These are phyloP conservation scores for Xylariaceae sp. DNA, from an alignment of 2,329 filamentous ascomycete species.

Conservation along the genomic window DNA sequence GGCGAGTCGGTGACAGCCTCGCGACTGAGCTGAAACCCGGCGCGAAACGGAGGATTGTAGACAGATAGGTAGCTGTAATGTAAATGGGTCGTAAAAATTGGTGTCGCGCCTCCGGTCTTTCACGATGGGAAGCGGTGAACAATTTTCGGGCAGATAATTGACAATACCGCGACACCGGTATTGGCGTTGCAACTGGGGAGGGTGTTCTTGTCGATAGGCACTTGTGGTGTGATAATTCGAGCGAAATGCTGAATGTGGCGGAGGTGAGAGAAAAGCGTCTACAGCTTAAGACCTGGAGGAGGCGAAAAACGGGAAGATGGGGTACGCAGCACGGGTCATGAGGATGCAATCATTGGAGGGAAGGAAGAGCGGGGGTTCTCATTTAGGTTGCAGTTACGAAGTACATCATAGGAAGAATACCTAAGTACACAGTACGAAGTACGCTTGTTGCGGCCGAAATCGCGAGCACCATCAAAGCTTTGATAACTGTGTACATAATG, in stretches of 20 bases:
- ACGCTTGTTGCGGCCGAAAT: too few species aligned
- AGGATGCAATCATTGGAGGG: background rate
- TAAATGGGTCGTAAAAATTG: background rate
- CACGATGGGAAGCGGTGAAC: background rate
- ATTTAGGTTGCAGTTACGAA: background rate
- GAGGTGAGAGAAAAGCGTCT: constrained; percentile 16
- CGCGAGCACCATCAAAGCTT: too few species aligned
- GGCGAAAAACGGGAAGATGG: constrained; percentile 22
- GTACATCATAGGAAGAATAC: background rate
- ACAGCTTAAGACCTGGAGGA: constrained; percentile 11
- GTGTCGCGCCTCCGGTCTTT: constrained; percentile 2
- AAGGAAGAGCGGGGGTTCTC: background rate
- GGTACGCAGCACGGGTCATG: constrained; percentile 7
- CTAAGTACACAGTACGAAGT: background rate
- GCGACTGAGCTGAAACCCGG: background rate
- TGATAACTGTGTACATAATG: too few species aligned
- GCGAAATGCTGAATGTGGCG: constrained; percentile 2
- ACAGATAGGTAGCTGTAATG: background rate
- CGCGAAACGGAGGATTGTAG: background rate
- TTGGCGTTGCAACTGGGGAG: background rate
- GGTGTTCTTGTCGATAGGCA: background rate
- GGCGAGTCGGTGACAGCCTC: background rate
- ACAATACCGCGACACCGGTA: background rate
- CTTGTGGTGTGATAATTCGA: background rate
- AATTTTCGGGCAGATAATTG: background rate